A percentile compares a stretch with the other conserved stretches of the same genome.
Conservation (phyloP, 1,284 basidiomycete species). For the Ustilago bromivora region DNA sequence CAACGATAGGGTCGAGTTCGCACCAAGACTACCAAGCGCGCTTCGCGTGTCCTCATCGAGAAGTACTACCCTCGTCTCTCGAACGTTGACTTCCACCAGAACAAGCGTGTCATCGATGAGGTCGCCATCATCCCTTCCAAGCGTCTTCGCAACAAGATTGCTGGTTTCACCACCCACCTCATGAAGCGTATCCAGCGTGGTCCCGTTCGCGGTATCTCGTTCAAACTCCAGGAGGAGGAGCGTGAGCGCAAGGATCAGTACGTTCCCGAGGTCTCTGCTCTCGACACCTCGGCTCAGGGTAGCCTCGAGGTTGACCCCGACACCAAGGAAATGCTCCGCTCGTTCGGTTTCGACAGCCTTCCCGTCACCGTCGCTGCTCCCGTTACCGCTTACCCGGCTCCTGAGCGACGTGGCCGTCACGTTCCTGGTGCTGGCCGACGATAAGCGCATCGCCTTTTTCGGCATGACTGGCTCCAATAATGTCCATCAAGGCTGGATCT, state of each 20-base stretch:
- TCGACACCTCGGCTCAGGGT: slow-evolving; percentile 66
- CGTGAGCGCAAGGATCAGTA: slow-evolving; percentile 86
- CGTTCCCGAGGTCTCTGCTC: slow-evolving; percentile 69
- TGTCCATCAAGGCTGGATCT: not conserved
- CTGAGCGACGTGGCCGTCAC: slow-evolving; percentile 67
- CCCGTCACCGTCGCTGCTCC: slow-evolving; percentile 68
- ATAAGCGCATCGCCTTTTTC: slow-evolving; percentile 47
- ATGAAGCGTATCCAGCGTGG: slow-evolving; percentile 99
- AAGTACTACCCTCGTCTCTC: slow-evolving; percentile 81
- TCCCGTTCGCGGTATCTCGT: slow-evolving; percentile 99
- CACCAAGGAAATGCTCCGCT: slow-evolving; percentile 69
- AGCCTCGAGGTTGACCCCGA: slow-evolving; percentile 69
- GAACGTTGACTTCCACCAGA: slow-evolving; percentile 76
- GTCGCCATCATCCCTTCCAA: slow-evolving; percentile 97
- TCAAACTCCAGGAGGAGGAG: slow-evolving; percentile 99
- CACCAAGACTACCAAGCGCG: slow-evolving; percentile 99
- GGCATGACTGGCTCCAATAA: not conserved
- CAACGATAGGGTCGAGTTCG: slow-evolving; percentile 92
- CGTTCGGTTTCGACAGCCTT: slow-evolving; percentile 68
- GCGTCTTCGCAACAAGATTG: slow-evolving; percentile 99
- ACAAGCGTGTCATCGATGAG: slow-evolving; percentile 97
- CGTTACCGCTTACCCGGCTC: slow-evolving; percentile 64
- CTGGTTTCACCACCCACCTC: slow-evolving; percentile 99
- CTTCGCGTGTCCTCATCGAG: slow-evolving; percentile 98
- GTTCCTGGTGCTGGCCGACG: slow-evolving; percentile 68